Base-by-base conservation (phyloP, 2,329 filamentous ascomycete species). In the Colletotrichum sidae region DNA sequence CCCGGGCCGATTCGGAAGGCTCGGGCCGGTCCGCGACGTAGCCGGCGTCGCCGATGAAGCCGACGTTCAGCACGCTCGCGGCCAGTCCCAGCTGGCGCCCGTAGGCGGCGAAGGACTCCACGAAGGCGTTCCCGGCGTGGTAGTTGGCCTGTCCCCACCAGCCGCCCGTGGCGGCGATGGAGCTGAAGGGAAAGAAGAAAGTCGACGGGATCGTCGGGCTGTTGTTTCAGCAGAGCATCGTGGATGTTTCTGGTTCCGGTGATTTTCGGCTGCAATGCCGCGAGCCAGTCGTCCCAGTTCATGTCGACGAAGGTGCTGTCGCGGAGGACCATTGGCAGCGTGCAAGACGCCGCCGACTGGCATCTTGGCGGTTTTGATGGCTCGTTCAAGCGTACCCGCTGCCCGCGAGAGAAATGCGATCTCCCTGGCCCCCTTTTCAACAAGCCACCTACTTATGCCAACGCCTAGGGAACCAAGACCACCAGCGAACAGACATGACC, bases 191-290 rank as follows among this genome's bases (percentile, higher is more conserved):
- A 35, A 75, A 59, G 57, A 82, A 80, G 69, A 83, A 83, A 80
- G 60, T 79, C 76, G 1, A 79, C 69, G 45, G 3, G 41, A 6
- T 12, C 6, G 8, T 44, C 11, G 0, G 73, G 68, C 39, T 73
- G 69, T 15, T 46, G 53, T 9, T 35, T 37, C 37, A 50, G 38
- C 3, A 54, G 8, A 45, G 60, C 12, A 38, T 74, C 60, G 67
- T 83, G 77, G 6, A 83, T 70, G 56, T 84, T 83, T 74, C 73
- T 78, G 5, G 79, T 79, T 8, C 80, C 81, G 5, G 72, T 57
- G 4, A 79, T 73, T 68, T 84, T 84, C 7, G 79, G 78, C 4
- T 65, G 68, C 2, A 79, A 68, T 5, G 75, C 73, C 1, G 69
- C 68, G 4, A 72, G 65, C 77, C 78, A 83, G 12, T 79, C 70